Evolutionary conservation across 495 filamentous ascomycete species (phyloP).

Genomic region (Neurospora terricola): DNA sequence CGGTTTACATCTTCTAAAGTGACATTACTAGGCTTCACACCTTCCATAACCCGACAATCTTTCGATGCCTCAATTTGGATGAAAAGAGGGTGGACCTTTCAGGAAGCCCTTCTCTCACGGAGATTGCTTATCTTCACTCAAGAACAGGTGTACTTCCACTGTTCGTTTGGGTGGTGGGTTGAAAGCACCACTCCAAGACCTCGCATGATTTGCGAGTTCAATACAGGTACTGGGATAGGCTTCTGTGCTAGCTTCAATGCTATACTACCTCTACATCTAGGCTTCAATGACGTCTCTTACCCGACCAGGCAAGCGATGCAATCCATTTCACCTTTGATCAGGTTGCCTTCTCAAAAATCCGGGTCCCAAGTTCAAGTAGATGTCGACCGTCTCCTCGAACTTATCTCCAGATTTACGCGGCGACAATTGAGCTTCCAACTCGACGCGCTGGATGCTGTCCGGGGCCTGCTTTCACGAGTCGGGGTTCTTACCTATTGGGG

Average conservation of each 20-base stretch:
- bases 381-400: too few species aligned
- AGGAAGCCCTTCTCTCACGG: background rate
- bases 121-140: background rate
- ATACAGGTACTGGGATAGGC: too few species aligned
- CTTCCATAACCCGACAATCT: accelerated
- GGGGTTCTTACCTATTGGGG: background rate
- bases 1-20: accelerated
- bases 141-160: background rate
- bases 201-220: too few species aligned
- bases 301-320: too few species aligned
- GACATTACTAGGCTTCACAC: background rate
- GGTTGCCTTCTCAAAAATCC: too few species aligned
- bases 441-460: background rate
- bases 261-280: too few species aligned
- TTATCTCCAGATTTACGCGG: too few species aligned
- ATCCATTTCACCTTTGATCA: too few species aligned
- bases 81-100: background rate
- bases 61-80: background rate
- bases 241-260: too few species aligned
- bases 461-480: background rate
- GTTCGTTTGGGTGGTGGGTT: background rate
- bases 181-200: background rate
- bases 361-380: too few species aligned
- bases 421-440: background rate
- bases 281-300: too few species aligned